Conservation (phyloP, 2,329 filamentous ascomycete species). For the Xylaria sp. region DNA sequence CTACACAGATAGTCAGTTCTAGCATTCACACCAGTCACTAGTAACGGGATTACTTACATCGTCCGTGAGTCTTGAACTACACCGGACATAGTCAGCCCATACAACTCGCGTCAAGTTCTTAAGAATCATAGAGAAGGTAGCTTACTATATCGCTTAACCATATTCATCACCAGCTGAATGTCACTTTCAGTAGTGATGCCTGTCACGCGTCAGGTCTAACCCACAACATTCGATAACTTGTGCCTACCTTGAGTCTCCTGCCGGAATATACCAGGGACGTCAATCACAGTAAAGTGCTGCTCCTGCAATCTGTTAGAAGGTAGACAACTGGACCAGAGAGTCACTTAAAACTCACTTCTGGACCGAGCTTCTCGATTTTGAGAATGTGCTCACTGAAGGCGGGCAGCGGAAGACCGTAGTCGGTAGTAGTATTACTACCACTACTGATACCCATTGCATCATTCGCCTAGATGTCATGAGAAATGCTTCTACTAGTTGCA, state of each 20-base stretch:
- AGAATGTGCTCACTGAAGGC: slow-evolving; percentile 61
- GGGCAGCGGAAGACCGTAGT: slow-evolving; percentile 26
- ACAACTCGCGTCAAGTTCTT: no score
- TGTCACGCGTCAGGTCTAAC: slow-evolving; percentile 15
- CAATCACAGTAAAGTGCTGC: slow-evolving; percentile 63
- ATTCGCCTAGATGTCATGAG: slow-evolving; percentile 52
- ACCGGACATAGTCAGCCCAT: background rate
- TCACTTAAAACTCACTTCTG: slow-evolving; percentile 47
- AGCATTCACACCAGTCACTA: background rate
- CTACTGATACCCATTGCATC: slow-evolving; percentile 57
- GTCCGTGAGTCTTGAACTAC: slow-evolving; percentile 57
- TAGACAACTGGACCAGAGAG: background rate
- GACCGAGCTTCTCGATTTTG: slow-evolving; percentile 59
- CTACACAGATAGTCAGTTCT: slow-evolving; percentile 30
- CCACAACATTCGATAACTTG: background rate
- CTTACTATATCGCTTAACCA: slow-evolving; percentile 59
- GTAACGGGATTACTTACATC: slow-evolving; percentile 50
- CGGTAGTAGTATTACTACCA: slow-evolving; percentile 8
- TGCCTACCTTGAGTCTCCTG: slow-evolving; percentile 51
- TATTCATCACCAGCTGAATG: slow-evolving; percentile 57
- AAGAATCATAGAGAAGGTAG: background rate
- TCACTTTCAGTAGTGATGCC: slow-evolving; percentile 59
- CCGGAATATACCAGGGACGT: slow-evolving; percentile 66
- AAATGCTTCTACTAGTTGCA: background rate
- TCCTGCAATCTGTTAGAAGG: slow-evolving; percentile 44